These are phyloP conservation scores for Suillus americanus DNA, from an alignment of 768 basidiomycete genomes.

Conservation along the genomic window DNA sequence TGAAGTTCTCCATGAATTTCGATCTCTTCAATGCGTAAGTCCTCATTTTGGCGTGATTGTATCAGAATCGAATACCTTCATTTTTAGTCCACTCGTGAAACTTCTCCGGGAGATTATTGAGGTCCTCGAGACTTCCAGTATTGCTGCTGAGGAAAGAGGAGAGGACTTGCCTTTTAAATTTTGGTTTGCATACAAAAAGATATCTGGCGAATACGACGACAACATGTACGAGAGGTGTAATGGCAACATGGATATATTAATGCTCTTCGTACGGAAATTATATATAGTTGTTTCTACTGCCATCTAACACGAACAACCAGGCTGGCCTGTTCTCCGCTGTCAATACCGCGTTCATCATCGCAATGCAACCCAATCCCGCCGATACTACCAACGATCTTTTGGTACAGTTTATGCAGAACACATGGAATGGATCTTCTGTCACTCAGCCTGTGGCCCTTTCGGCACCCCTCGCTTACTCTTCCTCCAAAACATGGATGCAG, in stretches of 20 bases:
- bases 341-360: conserved; percentile 13
- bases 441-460: background rate
- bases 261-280: background rate
- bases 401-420: conserved; percentile 9
- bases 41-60: background rate
- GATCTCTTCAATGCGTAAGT: background rate
- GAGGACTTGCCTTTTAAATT: background rate
- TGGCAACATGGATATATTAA: background rate
- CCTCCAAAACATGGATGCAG: conserved; percentile 10
- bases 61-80: background rate
- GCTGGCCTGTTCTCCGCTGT: conserved; percentile 19
- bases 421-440: background rate
- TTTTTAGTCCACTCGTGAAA: background rate
- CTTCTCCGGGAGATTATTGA: background rate
- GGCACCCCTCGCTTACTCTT: conserved; percentile 3
- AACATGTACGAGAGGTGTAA: background rate
- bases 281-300: background rate
- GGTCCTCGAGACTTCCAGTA: background rate
- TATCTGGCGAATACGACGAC: background rate
- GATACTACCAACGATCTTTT: conserved; percentile 13
- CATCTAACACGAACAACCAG: background rate
- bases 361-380: conserved; percentile 13
- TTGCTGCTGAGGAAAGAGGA: background rate
- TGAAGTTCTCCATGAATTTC: background rate
- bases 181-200: conserved; percentile 1